Base-by-base conservation (phyloP, 192 early-diverging fungal genomes). In the Borealophlyctis nickersoniae region DNA sequence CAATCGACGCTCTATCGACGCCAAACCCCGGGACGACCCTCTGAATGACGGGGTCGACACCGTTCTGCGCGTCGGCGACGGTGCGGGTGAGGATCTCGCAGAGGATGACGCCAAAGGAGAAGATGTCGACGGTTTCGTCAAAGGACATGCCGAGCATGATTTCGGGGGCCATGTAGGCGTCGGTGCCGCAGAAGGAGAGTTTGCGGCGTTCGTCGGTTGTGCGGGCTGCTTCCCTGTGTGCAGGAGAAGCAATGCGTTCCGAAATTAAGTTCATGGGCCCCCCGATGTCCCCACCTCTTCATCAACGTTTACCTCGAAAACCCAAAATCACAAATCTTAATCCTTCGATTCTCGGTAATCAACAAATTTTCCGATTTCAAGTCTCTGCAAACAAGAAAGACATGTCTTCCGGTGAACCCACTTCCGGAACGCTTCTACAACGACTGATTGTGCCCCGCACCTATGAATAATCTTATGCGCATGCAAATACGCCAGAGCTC, bases 311-410 rank as follows among this genome's bases (percentile, higher is more conserved):
- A 62, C 68, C 68, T 52, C 24, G 61, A 63, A 30, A 78, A 61
- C 5, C 77, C 77, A 60, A 79, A 79, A 59, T 79, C 77, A 54
- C 77, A 79, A 2, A 78, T 63, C 69, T 79, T 79, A 11, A 79
- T 56, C 19, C 77, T 58, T 23, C 48, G 39, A 63, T 79, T 73
- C 49, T 79, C 77, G 14, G 77, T 79, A 13, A 79, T 45, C 5
- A 79, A 60, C 19, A 79, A 52, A 39, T 79, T 79, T 11, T 75
- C 77, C 28, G 34, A 55, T 61, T 79, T 79, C 60, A 79, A 51
- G 49, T 79, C 74, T 26, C 72, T 68, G 35, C 24, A 16, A 65
- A 69, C 2, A n/a, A 27, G n/a, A n/a, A n/a, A n/a, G n/a, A n/a
- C n/a, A n/a, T n/a, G n/a, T n/a, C n/a, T n/a, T n/a, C n/a, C n/a